Conservation (phyloP, 179 eudicot genomes). For the Corrigiola litoralis region DNA sequence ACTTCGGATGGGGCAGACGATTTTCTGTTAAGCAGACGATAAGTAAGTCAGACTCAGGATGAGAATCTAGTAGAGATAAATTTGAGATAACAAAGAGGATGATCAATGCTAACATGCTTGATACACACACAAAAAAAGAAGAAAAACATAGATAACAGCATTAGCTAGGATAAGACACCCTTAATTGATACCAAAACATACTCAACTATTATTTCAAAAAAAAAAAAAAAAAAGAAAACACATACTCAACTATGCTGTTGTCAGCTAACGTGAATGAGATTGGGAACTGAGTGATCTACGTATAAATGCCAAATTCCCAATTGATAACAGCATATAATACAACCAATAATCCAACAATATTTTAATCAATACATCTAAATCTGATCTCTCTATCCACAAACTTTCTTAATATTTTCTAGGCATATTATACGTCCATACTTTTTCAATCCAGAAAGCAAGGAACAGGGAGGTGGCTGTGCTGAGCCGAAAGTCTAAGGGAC, state of each 20-base stretch:
- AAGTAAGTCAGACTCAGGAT: too few relatives aligned
- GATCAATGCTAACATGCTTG: too few relatives aligned
- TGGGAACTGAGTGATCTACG: neutral
- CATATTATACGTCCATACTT: conserved; percentile 3
- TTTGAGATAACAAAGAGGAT: too few relatives aligned
- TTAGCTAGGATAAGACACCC: too few relatives aligned
- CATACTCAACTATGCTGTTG: neutral
- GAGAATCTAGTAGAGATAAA: too few relatives aligned
- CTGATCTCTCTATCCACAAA: conserved; percentile 10
- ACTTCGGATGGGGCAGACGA: too few relatives aligned
- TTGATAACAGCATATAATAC: conserved; percentile 15
- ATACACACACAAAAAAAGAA: too few relatives aligned
- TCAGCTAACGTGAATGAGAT: neutral
- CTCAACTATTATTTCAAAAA: too few relatives aligned
- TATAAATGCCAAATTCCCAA: conserved; percentile 4
- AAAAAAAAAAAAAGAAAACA: too few relatives aligned
- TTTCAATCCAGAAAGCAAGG: neutral
- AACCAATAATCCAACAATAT: conserved; percentile 16
- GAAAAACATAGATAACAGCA: too few relatives aligned
- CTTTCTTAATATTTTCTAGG: neutral
- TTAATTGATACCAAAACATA: too few relatives aligned
- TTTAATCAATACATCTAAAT: neutral
- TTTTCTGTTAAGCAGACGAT: too few relatives aligned
- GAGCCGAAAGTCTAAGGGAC: conserved; percentile 2
- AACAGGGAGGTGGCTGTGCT: neutral